phyloP scores from a whole-genome alignment of 208 protist species.

The Acanthamoeba lenticulata region DNA sequence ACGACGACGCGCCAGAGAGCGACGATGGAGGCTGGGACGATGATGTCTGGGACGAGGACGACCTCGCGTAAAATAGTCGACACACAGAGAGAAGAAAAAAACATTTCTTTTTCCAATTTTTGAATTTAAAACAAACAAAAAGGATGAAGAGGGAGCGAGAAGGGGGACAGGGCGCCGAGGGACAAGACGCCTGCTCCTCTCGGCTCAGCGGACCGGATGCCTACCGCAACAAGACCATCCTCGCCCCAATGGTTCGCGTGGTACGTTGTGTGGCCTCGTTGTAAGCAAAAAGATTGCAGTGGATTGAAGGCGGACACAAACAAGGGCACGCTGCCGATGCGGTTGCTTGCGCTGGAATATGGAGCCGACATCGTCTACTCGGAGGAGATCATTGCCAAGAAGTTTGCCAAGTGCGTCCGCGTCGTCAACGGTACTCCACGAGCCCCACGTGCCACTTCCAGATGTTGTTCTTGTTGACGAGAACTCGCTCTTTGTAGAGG shows the following conservation, averaged over 20 bases:
- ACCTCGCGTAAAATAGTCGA: too few species aligned
- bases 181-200: background rate
- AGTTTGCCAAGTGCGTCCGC: conserved; percentile 86
- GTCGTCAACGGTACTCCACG: conserved; percentile 80
- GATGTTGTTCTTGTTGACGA: conserved; percentile 35
- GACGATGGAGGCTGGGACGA: background rate
- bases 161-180: background rate
- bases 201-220: background rate
- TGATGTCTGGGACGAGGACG: conserved; percentile 52
- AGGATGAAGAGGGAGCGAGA: conserved; percentile 3
- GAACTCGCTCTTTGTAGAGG: background rate
- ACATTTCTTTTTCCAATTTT: background rate
- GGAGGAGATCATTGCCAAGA: conserved; percentile 97
- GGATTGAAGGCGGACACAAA: background rate
- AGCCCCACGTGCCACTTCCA: background rate
- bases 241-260: conserved; percentile 97
- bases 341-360: conserved; percentile 91
- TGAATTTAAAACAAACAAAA: background rate
- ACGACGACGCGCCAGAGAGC: background rate
- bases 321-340: conserved; percentile 91
- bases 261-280: background rate
- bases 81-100: background rate
- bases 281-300: background rate
- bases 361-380: conserved; percentile 97
- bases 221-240: conserved; percentile 87